phyloP scores from a whole-genome alignment of 208 protist species.

The Leptomonas seymouri region DNA sequence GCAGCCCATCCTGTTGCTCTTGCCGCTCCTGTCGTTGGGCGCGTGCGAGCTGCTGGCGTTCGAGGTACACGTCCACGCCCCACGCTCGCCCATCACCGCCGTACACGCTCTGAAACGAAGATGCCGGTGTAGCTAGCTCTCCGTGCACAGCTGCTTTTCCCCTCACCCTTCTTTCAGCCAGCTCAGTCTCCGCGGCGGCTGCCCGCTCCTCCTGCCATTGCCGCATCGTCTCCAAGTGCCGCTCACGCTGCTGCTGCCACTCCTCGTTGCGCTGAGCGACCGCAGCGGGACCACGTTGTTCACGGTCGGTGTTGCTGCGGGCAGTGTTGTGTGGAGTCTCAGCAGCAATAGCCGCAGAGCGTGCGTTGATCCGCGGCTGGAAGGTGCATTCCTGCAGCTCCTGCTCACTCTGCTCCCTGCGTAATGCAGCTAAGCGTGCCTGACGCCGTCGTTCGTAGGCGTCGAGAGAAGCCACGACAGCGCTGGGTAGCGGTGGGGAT shows the following conservation, averaged over 20 bases:
- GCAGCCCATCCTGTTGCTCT: not conserved
- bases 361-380: constrained; percentile 22
- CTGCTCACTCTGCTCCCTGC: constrained; percentile 35
- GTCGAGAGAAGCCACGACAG: constrained; percentile 42
- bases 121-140: not conserved
- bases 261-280: constrained; percentile 44
- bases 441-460: constrained; percentile 52
- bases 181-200: constrained; percentile 26
- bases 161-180: constrained; percentile 17
- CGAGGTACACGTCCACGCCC: constrained; percentile 27
- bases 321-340: not conserved
- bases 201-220: constrained; percentile 41
- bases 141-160: constrained; percentile 9
- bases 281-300: not conserved
- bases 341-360: not conserved
- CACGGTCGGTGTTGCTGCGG: not conserved
- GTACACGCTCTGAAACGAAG: constrained; percentile 18
- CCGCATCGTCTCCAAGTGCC: constrained; percentile 41
- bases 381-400: constrained; percentile 66
- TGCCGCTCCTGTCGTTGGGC: constrained; percentile 11
- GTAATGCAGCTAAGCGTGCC: constrained; percentile 39
- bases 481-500: constrained; percentile 25
- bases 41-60: constrained; percentile 25
- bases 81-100: constrained; percentile 26
- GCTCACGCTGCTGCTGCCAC: constrained; percentile 50